Evolutionary conservation across 768 basidiomycete species (phyloP).

Genomic region (Xerocomellus amylosporus): DNA sequence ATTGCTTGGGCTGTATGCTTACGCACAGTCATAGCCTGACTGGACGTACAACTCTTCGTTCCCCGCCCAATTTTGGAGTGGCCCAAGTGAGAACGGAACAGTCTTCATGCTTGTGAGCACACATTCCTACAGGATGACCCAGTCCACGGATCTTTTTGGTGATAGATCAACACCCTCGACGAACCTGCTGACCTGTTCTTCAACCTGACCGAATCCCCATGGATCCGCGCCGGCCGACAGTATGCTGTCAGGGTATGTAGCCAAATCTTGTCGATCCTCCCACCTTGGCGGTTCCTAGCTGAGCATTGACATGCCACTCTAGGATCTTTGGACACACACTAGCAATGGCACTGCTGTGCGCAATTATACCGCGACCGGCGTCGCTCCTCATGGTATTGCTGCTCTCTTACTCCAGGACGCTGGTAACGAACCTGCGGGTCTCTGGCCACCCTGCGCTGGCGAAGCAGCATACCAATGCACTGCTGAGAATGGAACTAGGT

Average conservation of each 20-base stretch:
- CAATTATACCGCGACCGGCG: conserved; percentile 43
- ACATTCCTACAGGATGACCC: neutral
- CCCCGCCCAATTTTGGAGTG: conserved; percentile 70
- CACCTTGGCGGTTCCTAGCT: neutral
- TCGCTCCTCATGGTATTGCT: conserved; percentile 63
- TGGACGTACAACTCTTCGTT: conserved; percentile 39
- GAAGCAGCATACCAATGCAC: conserved; percentile 49
- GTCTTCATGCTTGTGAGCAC: conserved; percentile 60
- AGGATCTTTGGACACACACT: conserved; percentile 75
- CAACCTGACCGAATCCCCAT: conserved; percentile 64
- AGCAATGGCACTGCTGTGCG: conserved; percentile 64
- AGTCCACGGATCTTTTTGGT: neutral
- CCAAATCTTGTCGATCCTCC: neutral
- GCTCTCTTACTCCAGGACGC: conserved; percentile 63
- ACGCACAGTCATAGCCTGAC: conserved; percentile 27
- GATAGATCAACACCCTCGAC: conserved; percentile 55
- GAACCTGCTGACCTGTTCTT: conserved; percentile 56
- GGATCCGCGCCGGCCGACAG: conserved; percentile 62
- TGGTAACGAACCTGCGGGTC: conserved; percentile 62
- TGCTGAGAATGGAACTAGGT: conserved; percentile 53
- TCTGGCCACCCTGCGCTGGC: conserved; percentile 52
- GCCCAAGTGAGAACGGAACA: conserved; percentile 57
- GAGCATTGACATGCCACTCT: neutral
- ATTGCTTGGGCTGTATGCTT: neutral
- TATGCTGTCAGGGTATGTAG: conserved; percentile 56